Percentiles rank a stretch among this genome's conserved stretches.
Conservation (phyloP, 345 rosid genomes). For the Brassica incana region DNA sequence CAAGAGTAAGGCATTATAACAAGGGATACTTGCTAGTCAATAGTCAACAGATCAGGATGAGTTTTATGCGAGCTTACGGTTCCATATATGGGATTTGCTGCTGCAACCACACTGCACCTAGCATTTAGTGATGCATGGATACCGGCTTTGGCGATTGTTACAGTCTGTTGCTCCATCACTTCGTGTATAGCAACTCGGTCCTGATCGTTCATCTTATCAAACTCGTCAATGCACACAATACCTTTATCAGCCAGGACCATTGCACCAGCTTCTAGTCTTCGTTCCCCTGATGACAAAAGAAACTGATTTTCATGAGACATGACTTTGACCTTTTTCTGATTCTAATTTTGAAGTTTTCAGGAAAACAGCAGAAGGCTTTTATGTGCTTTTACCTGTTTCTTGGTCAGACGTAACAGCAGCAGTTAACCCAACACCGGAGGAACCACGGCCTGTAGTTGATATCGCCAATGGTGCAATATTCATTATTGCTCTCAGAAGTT, state of each 20-base stretch:
- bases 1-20: background rate
- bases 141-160: constrained; percentile 98
- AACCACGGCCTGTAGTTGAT: constrained; percentile 99
- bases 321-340: background rate
- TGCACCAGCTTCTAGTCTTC: constrained; percentile 99
- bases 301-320: constrained; percentile 4
- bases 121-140: constrained; percentile 98
- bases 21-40: background rate
- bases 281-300: constrained; percentile 65
- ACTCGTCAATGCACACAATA: constrained; percentile 96
- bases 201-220: constrained; percentile 98
- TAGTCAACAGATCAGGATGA: constrained; percentile 5
- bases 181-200: constrained; percentile 99
- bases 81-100: constrained; percentile 99
- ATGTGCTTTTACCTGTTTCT: constrained; percentile 72
- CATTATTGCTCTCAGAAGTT: constrained; percentile 93
- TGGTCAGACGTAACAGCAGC: constrained; percentile 99
- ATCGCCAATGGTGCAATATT: constrained; percentile 99
- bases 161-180: constrained; percentile 99
- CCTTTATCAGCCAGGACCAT: constrained; percentile 99
- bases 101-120: constrained; percentile 98
- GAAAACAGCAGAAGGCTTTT: background rate
- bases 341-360: background rate
- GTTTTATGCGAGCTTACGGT: constrained; percentile 58
- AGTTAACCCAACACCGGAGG: constrained; percentile 98